These are phyloP conservation scores for Sergeia podlipaevii DNA, from an alignment of 208 protist species.

Conservation along the genomic window DNA sequence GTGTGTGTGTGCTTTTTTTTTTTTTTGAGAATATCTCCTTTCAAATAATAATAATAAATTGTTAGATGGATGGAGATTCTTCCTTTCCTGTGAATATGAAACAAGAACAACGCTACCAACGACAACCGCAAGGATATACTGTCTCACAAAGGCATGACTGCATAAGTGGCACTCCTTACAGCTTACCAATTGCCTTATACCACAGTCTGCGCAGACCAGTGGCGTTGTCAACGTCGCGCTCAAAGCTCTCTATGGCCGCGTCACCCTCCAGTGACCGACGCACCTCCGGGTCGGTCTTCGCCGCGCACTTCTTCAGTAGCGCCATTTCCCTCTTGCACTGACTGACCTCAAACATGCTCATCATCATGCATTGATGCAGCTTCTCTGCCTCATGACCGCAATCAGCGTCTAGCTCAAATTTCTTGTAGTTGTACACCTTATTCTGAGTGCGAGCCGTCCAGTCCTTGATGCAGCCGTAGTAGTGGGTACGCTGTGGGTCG, in stretches of 20 bases:
- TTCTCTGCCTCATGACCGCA: slow-evolving; percentile 72
- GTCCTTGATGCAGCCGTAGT: slow-evolving; percentile 79
- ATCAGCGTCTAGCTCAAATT: slow-evolving; percentile 48
- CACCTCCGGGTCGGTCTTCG: slow-evolving; percentile 45
- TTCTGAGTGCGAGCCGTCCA: slow-evolving; percentile 47
- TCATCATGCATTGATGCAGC: slow-evolving; percentile 90
- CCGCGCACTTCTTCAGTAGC: slow-evolving; percentile 71
- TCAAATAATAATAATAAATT: too few relatives aligned
- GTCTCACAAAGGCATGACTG: too few relatives aligned
- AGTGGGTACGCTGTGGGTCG: slow-evolving; percentile 53
- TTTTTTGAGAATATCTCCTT: too few relatives aligned
- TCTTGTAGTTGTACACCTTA: slow-evolving; percentile 42
- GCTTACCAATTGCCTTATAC: slow-evolving; percentile 81
- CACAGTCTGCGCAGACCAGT: slow-evolving; percentile 57
- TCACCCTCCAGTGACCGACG: slow-evolving; percentile 51
- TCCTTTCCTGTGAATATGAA: too few relatives aligned
- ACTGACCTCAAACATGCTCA: slow-evolving; percentile 82
- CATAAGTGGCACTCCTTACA: slow-evolving; percentile 26
- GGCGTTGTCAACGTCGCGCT: slow-evolving; percentile 45
- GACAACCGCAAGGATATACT: too few relatives aligned
- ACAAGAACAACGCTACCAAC: too few relatives aligned
- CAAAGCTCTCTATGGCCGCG: slow-evolving; percentile 27
- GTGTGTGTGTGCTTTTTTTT: too few relatives aligned
- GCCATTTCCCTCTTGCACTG: slow-evolving; percentile 69
- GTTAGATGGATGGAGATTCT: too few relatives aligned